Percentiles rank a stretch among this genome's conserved stretches.
Conservation (phyloP, 2,329 filamentous ascomycete species). For the Fusarium goolgardi region DNA sequence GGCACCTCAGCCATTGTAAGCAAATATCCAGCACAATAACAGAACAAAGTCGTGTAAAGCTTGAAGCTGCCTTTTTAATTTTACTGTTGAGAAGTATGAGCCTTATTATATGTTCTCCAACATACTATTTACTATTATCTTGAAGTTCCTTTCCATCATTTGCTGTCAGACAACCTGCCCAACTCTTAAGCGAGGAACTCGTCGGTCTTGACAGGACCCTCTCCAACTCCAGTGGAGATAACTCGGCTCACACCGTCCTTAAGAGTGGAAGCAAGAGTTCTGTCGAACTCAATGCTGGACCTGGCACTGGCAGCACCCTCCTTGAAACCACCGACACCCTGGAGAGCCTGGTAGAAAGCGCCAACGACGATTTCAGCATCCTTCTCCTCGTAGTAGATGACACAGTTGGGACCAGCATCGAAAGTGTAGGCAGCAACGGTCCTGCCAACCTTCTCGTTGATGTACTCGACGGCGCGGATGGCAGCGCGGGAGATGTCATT, state of each 20-base stretch:
- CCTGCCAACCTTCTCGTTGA: constrained; percentile 83
- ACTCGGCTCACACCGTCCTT: constrained; percentile 86
- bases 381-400: constrained; percentile 92
- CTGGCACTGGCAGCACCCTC: constrained; percentile 65
- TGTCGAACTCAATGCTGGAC: constrained; percentile 69
- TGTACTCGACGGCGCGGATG: constrained; percentile 86
- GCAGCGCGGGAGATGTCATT: constrained; percentile 92
- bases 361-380: constrained; percentile 79
- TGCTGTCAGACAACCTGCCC: constrained; percentile 59
- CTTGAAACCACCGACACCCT: constrained; percentile 77
- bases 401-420: constrained; percentile 95
- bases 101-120: not conserved
- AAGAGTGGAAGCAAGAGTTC: constrained; percentile 72
- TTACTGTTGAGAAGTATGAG: not conserved
- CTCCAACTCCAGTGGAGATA: constrained; percentile 91
- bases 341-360: constrained; percentile 76
- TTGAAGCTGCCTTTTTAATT: not conserved
- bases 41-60: not conserved
- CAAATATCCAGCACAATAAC: not conserved
- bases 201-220: constrained; percentile 84
- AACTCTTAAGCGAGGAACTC: constrained; percentile 78
- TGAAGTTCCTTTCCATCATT: constrained; percentile 1
- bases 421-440: constrained; percentile 95
- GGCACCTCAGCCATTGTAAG: not conserved
- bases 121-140: constrained; percentile 13